Evolutionary conservation across 768 basidiomycete genomes (phyloP), one percentile per base, ranked within the genome.

Genomic region (Daedaleopsis sinensis): DNA sequence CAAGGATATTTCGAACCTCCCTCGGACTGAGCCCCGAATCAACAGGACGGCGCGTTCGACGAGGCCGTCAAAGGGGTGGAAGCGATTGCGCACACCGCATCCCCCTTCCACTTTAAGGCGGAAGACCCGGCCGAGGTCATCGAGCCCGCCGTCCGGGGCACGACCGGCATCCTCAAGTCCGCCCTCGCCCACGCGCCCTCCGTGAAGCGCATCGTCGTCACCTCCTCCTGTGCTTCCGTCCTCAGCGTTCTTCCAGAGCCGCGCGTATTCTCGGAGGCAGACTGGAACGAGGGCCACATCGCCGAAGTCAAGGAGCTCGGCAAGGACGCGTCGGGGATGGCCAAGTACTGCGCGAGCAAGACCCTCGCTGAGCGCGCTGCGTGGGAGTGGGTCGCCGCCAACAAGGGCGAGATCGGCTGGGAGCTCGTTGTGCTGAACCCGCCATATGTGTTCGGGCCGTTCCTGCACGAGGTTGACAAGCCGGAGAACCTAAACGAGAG

Each of bases 21-120:
- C n/a, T n/a, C n/a, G n/a, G n/a, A n/a, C n/a, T n/a, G n/a, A n/a
- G n/a, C n/a, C n/a, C n/a, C n/a, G n/a, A n/a, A n/a, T n/a, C n/a
- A 11, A 7, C 27, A 87, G 85, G 81, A 80, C 3, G 84, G 83
- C 8, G 89, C 87, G 1, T 95, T 93, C 64, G 90, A 94, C 70
- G 85, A 91, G 53, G 91, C 86, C 0, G 88, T 93, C 60, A 83
- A 86, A 70, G 90, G 82, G 1, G 85, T 93, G 8, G 86, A 91
- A 59, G 92, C 82, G 0, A 83, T 94, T 53, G 80, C 77, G 39
- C 91, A 91, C 67, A 84, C 80, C 4, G 89, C 89, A 0, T 90
- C 89, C 0, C 89, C 90, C 1, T 80, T 86, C 67, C 75, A 80
- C 56, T 62, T 77, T 24, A 73, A 79, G 1, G 78, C 76, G 1